Evolutionary conservation across 805 yeast genomes (phyloP), one percentile per base, ranked within the genome.

Genomic region (Yamadazyma ubonensis): DNA sequence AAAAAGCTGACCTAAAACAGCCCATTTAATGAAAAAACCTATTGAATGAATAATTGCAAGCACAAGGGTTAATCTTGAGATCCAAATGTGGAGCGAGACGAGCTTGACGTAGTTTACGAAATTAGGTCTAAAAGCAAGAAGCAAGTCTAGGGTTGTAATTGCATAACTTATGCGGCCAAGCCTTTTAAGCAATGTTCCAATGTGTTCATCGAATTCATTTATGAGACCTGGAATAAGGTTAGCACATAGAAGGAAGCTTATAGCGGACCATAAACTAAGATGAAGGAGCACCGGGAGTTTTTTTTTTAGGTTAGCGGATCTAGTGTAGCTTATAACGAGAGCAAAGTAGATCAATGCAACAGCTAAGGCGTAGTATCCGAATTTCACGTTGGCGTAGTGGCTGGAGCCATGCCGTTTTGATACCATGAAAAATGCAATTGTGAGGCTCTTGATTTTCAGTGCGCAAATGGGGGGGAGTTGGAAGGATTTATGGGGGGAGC

Each of bases 71-170:
- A 79, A 27, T 43, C 91, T 63, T 3, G 89, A 80, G 1, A 82
- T 48, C 90, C 91, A 83, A 51, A 82, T 83, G 54, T 85, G 95
- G 6, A 84, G 50, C 14, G 67, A 67, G 9, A 85, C 52, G 10
- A 76, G 60, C 38, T 75, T 77, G 43, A 81, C 55, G 51, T 85
- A 85, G 17, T 39, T 38, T 6, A 44, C 34, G 17, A 52, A 44
- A n/a, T 71, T 61, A 2, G 88, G 87, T 40, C 82, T 65, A 10
- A 82, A 50, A 2, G 76, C 77, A 12, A 83, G 51, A 27, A 76
- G 67, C 2, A 83, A 60, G 47, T 78, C 77, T 23, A 84, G 57
- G 0, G 88, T 83, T 2, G 80, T 56, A 33, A 85, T 58, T 1
- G 73, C 71, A 51, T 77, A 82, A 1, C 81, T 64, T 7, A 84